Evolutionary conservation across 768 basidiomycete species (phyloP).

Genomic region (Hericium alpestre): DNA sequence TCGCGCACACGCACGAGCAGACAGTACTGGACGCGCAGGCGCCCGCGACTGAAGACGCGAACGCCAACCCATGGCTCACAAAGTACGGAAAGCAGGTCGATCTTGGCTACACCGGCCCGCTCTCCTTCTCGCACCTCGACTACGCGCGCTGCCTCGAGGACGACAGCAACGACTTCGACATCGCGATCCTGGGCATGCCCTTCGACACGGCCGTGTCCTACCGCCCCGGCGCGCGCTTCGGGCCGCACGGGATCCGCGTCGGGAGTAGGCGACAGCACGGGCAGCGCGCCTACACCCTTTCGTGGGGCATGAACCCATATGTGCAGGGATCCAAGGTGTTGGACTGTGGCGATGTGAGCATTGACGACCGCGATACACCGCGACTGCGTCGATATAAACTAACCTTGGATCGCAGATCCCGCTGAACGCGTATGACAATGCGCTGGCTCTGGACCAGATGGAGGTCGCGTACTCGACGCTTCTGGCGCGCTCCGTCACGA

Average conservation of each 20-base stretch:
- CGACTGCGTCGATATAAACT: neutral
- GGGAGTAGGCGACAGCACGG: conserved; percentile 60
- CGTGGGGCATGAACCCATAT: conserved; percentile 67
- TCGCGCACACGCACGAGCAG: conserved; percentile 3
- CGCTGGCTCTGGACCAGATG: conserved; percentile 76
- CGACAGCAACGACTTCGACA: conserved; percentile 44
- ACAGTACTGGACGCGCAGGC: neutral
- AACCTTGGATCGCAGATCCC: conserved; percentile 42
- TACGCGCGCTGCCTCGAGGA: conserved; percentile 64
- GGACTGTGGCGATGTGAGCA: conserved; percentile 73
- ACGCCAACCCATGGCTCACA: conserved; percentile 34
- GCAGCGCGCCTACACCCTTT: conserved; percentile 52
- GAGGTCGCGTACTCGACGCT: conserved; percentile 76
- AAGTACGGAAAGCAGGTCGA: conserved; percentile 73
- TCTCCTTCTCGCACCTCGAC: conserved; percentile 75
- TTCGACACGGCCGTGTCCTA: conserved; percentile 56
- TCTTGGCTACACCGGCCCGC: conserved; percentile 67
- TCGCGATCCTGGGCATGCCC: conserved; percentile 73
- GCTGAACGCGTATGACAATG: conserved; percentile 70
- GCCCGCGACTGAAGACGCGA: neutral
- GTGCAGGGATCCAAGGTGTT: conserved; percentile 44
- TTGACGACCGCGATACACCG: neutral
- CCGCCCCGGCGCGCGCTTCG: conserved; percentile 70
- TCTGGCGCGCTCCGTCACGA: conserved; percentile 42
- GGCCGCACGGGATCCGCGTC: conserved; percentile 75